Evolutionary conservation across 129 eudicot species (phyloP).

Genomic region (Flaveria ramosissima): DNA sequence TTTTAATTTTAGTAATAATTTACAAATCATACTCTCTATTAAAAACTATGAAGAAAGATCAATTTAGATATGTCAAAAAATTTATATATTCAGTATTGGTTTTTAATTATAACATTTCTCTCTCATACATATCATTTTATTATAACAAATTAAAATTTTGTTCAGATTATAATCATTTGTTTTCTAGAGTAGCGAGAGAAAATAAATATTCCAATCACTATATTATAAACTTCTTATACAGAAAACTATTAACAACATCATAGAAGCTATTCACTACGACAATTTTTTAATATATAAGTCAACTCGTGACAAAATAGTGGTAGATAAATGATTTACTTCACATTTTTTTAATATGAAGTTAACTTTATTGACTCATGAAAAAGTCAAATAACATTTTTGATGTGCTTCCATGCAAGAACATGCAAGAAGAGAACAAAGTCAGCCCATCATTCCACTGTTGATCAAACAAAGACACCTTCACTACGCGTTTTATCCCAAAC

Average conservation of each 20-base stretch:
- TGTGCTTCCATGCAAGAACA: constrained; percentile 20
- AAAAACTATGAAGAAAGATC: background rate
- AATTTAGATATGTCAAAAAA: background rate
- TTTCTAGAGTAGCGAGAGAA: too few species aligned
- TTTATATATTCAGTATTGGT: background rate
- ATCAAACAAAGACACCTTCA: constrained; percentile 35
- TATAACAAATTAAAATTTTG: too few species aligned
- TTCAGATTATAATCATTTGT: too few species aligned
- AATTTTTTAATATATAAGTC: background rate
- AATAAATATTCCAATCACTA: too few species aligned
- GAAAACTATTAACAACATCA: too few species aligned
- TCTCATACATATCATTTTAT: too few species aligned
- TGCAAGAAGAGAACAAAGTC: constrained; percentile 12
- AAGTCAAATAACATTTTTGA: constrained; percentile 5
- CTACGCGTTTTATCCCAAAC: constrained; percentile 5
- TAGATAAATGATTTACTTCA: background rate
- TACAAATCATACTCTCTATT: background rate
- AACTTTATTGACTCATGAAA: constrained; percentile 9
- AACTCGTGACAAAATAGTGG: background rate
- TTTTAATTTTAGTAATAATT: background rate
- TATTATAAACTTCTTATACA: too few species aligned
- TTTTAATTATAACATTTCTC: too few species aligned
- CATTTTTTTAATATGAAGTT: background rate
- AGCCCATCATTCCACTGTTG: constrained; percentile 1
- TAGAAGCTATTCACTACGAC: too few species aligned